Percentiles rank a stretch among this genome's conserved stretches.
phyloP scores from a whole-genome alignment of 2,329 filamentous ascomycete genomes.

The Tolypocladium amazonense region DNA sequence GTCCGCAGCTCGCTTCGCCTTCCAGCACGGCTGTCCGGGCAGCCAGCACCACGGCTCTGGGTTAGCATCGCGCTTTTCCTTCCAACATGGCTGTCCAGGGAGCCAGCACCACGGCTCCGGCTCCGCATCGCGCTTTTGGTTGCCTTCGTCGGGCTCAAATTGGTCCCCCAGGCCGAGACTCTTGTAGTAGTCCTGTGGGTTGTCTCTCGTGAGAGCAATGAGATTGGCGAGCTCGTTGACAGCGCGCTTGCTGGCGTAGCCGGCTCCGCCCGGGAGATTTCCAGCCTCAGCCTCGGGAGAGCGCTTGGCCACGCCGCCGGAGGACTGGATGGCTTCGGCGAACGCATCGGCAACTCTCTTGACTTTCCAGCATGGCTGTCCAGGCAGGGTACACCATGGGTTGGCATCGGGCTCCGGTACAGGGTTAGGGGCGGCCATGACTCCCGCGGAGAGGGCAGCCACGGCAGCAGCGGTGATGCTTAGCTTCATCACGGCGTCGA shows the following conservation, averaged over 20 bases:
- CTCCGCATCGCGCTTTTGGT: slow-evolving; percentile 11
- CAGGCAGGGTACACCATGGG: slow-evolving; percentile 5
- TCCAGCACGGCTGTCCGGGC: slow-evolving; percentile 13
- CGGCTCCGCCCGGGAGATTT: slow-evolving; percentile 22
- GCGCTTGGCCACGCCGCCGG: slow-evolving; percentile 15
- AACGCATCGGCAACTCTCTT: slow-evolving; percentile 14
- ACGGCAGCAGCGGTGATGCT: slow-evolving; percentile 11
- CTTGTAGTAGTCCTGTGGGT: slow-evolving; percentile 20
- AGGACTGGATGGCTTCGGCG: slow-evolving; percentile 11
- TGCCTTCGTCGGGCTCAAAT: slow-evolving; percentile 11
- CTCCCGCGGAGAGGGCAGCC: slow-evolving; percentile 10
- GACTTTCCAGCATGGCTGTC: slow-evolving; percentile 24
- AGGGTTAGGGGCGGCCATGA: slow-evolving; percentile 8
- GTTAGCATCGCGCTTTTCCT: slow-evolving; percentile 13
- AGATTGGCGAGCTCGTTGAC: slow-evolving; percentile 27
- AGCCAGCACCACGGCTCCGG: slow-evolving; percentile 21
- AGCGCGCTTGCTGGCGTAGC: slow-evolving; percentile 26
- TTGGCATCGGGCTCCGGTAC: slow-evolving; percentile 9
- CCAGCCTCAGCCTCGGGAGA: slow-evolving; percentile 14
- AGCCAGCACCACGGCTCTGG: not conserved
- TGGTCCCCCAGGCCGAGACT: slow-evolving; percentile 16
- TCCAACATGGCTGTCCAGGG: slow-evolving; percentile 28
- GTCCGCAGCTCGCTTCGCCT: slow-evolving; percentile 20
- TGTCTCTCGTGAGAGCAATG: slow-evolving; percentile 18
- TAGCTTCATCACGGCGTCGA: slow-evolving; percentile 15